A percentile compares a stretch with the other conserved stretches of the same genome.
Conservation (phyloP, 768 basidiomycete genomes). For the Hericium rajendrae region DNA sequence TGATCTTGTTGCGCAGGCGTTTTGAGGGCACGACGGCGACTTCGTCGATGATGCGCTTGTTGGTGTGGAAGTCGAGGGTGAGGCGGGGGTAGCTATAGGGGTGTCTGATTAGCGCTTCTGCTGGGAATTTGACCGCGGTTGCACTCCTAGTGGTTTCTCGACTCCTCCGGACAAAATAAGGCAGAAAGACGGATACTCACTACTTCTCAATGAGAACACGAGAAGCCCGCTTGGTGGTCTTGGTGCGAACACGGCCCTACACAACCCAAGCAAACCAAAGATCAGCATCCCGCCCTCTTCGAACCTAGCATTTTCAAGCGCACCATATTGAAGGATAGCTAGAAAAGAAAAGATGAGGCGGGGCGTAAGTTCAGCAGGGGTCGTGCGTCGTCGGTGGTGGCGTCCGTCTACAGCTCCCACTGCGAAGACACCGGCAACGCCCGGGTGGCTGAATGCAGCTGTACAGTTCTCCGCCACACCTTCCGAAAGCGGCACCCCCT, state of each 20-base stretch:
- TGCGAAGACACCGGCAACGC: slow-evolving; percentile 14
- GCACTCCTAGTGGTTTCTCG: background rate
- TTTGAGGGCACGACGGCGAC: slow-evolving; percentile 95
- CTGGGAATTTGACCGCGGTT: background rate
- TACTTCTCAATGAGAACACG: slow-evolving; percentile 99
- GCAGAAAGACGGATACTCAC: slow-evolving; percentile 34
- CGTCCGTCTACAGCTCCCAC: background rate
- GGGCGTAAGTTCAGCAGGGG: slow-evolving; percentile 19
- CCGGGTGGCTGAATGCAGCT: slow-evolving; percentile 26
- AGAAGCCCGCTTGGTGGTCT: slow-evolving; percentile 99
- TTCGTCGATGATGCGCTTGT: slow-evolving; percentile 98
- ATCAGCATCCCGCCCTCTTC: background rate
- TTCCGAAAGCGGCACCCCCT: background rate
- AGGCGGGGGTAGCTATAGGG: slow-evolving; percentile 85
- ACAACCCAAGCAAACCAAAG: background rate
- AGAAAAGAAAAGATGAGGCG: slow-evolving; percentile 4
- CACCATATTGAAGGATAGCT: slow-evolving; percentile 41
- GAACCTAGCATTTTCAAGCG: slow-evolving; percentile 4
- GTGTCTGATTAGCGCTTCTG: background rate
- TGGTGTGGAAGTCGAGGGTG: slow-evolving; percentile 99
- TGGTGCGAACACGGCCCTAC: slow-evolving; percentile 98
- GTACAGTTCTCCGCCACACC: slow-evolving; percentile 24
- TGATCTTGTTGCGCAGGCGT: slow-evolving; percentile 98
- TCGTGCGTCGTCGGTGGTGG: slow-evolving; percentile 10
- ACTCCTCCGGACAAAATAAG: background rate